A percentile compares a stretch with the other conserved stretches of the same genome.
These are phyloP conservation scores for Ramalina intermedia DNA, from an alignment of 495 filamentous ascomycete species.

Conservation along the genomic window DNA sequence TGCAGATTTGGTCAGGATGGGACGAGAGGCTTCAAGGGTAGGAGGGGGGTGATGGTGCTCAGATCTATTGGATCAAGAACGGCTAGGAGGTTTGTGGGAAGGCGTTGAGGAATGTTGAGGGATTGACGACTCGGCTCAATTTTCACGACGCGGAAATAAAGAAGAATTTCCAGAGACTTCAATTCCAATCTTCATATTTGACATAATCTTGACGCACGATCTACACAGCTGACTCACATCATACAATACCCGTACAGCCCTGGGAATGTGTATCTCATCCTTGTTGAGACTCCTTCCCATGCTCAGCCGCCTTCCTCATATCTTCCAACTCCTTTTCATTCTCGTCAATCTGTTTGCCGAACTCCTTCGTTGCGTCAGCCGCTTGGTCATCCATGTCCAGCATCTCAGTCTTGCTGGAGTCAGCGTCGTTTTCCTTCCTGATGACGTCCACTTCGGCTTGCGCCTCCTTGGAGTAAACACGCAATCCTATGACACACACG, in stretches of 20 bases:
- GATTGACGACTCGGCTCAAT: no score
- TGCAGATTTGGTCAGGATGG: constrained; percentile 30
- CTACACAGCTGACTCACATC: no score
- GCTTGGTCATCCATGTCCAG: constrained; percentile 34
- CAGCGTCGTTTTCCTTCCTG: constrained; percentile 6
- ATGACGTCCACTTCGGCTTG: constrained; percentile 28
- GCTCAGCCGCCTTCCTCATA: not conserved
- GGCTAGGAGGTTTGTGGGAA: no score
- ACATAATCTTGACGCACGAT: no score
- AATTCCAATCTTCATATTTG: no score
- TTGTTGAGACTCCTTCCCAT: not conserved
- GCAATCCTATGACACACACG: constrained; percentile 35
- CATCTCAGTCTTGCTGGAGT: constrained; percentile 26
- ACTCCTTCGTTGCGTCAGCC: not conserved
- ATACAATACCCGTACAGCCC: no score
- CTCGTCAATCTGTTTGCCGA: not conserved
- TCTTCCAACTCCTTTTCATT: not conserved
- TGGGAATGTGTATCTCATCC: not conserved
- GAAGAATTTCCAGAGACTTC: no score
- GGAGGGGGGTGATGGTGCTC: not conserved
- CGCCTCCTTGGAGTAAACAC: constrained; percentile 31
- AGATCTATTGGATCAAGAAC: no score
- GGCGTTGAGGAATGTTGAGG: no score
- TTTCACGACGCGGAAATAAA: no score
- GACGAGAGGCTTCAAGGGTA: constrained; percentile 7